Evolutionary conservation across 2,329 filamentous ascomycete species (phyloP).

Genomic region (Ceratocystiopsis brevicomis): DNA sequence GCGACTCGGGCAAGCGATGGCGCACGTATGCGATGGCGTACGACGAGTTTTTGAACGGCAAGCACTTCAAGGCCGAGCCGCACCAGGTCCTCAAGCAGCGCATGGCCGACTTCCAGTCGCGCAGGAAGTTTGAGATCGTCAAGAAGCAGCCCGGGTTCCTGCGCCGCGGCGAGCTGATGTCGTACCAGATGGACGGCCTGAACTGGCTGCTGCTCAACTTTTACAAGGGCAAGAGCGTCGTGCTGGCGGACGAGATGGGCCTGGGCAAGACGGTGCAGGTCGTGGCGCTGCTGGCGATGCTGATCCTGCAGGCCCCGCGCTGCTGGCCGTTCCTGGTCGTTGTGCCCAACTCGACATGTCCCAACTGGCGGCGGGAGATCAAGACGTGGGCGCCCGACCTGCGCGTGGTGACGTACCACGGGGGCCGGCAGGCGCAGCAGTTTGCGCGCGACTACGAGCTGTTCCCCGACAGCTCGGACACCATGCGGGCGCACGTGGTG

Average conservation of each 20-base stretch:
- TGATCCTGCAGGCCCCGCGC: constrained; percentile 46
- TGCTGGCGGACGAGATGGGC: constrained; percentile 95
- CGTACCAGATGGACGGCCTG: constrained; percentile 44
- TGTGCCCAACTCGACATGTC: constrained; percentile 83
- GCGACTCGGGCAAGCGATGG: constrained; percentile 48
- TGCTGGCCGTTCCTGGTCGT: constrained; percentile 89
- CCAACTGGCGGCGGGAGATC: constrained; percentile 95
- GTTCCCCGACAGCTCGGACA: constrained; percentile 45
- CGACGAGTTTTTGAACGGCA: constrained; percentile 64
- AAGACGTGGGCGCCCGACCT: constrained; percentile 79
- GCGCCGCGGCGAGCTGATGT: constrained; percentile 60
- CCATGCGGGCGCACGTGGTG: constrained; percentile 75
- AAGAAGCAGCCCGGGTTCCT: constrained; percentile 55
- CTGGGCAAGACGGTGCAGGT: constrained; percentile 94
- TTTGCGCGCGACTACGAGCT: constrained; percentile 71
- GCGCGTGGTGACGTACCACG: constrained; percentile 84
- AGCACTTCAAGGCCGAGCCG: constrained; percentile 43
- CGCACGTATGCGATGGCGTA: constrained; percentile 68
- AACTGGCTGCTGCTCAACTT: constrained; percentile 94
- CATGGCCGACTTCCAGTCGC: constrained; percentile 43
- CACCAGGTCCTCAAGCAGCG: constrained; percentile 45
- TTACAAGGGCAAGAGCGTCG: constrained; percentile 63
- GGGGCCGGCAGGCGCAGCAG: constrained; percentile 52
- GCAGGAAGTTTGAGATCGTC: constrained; percentile 48
- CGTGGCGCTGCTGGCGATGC: constrained; percentile 57